Evolutionary conservation across 192 early-diverging fungal genomes (phyloP), one percentile per base, ranked within the genome.

Genomic region (Thamnidium elegans): DNA sequence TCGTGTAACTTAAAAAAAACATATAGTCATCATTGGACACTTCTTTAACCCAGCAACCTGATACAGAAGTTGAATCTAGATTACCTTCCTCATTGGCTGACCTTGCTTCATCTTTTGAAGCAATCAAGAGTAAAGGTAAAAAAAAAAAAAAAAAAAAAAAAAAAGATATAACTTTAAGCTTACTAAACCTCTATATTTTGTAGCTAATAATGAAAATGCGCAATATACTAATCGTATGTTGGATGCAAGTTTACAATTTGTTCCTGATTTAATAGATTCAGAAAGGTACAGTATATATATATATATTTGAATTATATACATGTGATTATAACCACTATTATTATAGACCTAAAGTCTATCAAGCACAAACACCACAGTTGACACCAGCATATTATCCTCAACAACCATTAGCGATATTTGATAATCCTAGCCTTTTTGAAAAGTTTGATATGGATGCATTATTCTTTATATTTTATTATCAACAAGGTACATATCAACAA

Each of bases 391-490:
- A 98, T 71, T 99, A 96, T 69, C 96, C 95, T 67, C 92, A 97
- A 65, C 91, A 90, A 11, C 83, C 86, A 26, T 69, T 89, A 44
- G 80, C 87, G 3, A 79, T 94, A 30, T 91, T 96, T 60, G 94
- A 94, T 47, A 87, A 89, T 59, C 84, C 94, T 4, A 83, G 83
- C 3, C 80, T 95, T 63, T 95, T 91, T 76, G 90, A 96, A 69
- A 91, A 90, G 68, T 89, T 97, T 71, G 93, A 96, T 43, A 83
- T 94, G 50, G 95, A 99, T 74, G 92, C 94, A 34, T 79, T 99
- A 60, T 99, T 98, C 77, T 99, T 93, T 73, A 94, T 96, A 62
- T 99, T 99, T 73, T 99, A 99, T 79, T 95, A 94, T 78, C 94
- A 92, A 73, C 94, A 92, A 74, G 93, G 92, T 55, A 96, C 96